Conservation (phyloP, 1,139 yeast species). For the Blastobotrys niveus region DNA sequence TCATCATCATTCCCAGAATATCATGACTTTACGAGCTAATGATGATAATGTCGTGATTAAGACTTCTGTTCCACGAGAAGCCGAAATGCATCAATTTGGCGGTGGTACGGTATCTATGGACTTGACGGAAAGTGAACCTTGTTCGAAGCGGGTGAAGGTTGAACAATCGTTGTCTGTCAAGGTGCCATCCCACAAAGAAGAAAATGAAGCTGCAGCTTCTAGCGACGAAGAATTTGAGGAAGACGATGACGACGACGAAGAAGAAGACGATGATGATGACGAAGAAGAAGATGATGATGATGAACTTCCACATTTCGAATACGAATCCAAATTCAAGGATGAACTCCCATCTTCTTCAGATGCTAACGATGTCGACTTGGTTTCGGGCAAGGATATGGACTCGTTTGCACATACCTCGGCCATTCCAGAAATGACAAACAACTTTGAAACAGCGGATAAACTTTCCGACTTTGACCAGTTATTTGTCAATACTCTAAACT, state of each 20-base stretch:
- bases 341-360: no score
- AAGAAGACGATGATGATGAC: slow-evolving; percentile 9
- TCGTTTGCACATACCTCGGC: slow-evolving; percentile 2
- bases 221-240: not conserved
- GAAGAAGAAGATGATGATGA: slow-evolving; percentile 19
- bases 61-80: no score
- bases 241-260: slow-evolving; percentile 1
- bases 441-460: no score
- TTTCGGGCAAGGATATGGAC: slow-evolving; percentile 2
- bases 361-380: slow-evolving; percentile 14
- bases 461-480: slow-evolving; percentile 13
- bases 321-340: slow-evolving; percentile 21
- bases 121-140: no score
- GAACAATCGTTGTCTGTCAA: no score
- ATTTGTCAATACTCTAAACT: slow-evolving; percentile 6
- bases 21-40: not conserved
- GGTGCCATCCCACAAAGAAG: no score
- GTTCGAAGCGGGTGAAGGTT: no score
- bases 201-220: not conserved
- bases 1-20: slow-evolving; percentile 2
- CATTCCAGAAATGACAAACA: not conserved
- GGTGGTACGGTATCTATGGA: no score
- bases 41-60: not conserved
- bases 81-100: no score
- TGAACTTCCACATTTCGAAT: slow-evolving; percentile 23